phyloP scores from a whole-genome alignment of 176 grass and related monocot genomes.

The Tillandsia leiboldiana region DNA sequence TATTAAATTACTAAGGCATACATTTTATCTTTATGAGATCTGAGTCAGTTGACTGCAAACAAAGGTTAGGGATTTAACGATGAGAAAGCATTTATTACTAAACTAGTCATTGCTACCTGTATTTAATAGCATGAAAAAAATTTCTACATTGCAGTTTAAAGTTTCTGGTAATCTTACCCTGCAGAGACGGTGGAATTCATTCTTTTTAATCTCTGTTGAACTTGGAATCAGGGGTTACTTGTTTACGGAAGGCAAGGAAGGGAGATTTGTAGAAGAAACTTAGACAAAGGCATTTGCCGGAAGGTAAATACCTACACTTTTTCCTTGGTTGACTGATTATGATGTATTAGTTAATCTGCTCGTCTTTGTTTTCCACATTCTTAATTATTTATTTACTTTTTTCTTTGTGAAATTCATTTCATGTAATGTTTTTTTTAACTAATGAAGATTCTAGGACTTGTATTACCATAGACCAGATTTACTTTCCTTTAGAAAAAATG shows the following conservation, averaged over 20 bases:
- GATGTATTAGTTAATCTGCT: slow-evolving; percentile 10
- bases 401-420: not conserved
- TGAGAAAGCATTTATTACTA: too few relatives aligned
- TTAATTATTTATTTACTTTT: slow-evolving; percentile 11
- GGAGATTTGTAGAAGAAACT: slow-evolving; percentile 72
- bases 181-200: not conserved
- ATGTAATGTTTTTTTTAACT: not conserved
- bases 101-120: too few relatives aligned
- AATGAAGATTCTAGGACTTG: too few relatives aligned
- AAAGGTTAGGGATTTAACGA: too few relatives aligned
- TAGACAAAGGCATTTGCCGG: slow-evolving; percentile 80
- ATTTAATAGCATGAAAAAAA: too few relatives aligned
- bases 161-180: too few relatives aligned
- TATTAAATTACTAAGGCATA: too few relatives aligned
- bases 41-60: too few relatives aligned
- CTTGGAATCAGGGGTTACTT: slow-evolving; percentile 56
- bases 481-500: too few relatives aligned
- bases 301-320: slow-evolving; percentile 42
- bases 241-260: slow-evolving; percentile 84
- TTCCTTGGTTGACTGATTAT: not conserved
- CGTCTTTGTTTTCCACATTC: not conserved
- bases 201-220: not conserved
- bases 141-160: too few relatives aligned
- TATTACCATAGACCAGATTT: too few relatives aligned
- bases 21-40: too few relatives aligned